Base-by-base conservation (phyloP, 1,139 yeast species). In the Suhomyces ambrosiae region DNA sequence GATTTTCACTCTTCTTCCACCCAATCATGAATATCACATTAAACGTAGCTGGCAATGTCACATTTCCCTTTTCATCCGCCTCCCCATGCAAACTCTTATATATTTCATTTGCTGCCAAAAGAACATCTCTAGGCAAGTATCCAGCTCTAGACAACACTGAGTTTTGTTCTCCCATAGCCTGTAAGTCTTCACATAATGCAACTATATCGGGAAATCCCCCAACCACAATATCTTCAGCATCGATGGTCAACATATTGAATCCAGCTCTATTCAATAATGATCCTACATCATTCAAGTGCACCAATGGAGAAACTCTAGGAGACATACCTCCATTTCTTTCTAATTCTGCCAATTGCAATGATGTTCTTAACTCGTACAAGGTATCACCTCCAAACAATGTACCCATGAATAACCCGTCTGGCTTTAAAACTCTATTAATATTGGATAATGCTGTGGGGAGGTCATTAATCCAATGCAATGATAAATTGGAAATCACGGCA, bases 361-460 rank as follows among this genome's bases (percentile, higher is more conserved):
- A 71, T 0, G 95, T 85, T 35, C 96, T 71, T 38, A 87, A 68
- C 58, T 87, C 96, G 52, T 80, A 87, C 18, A 87, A 64, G 1
- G 95, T 83, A 56, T 87, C 96, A 5, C 92, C 94, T 6, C 94
- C 94, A 50, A 86, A 76, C 70, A 87, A 74, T n/a, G 89, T 77
- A 1, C 86, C 95, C 74, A 87, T 73, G 49, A 87, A 85, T 56
- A 88, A 68, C 1, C 95, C 94, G 56, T 87, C 95, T 0, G 94
- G 94, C 42, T 79, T 80, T 31, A 87, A 64, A 14, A 85, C 71
- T n/a, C 65, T 56, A 52, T 81, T 79, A 45, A 86, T 73, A 42
- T 79, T 72, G 15, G 65, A 58, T 36, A 86, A 69, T 1, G 80
- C 74, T 1, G 72, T 69, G 0, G 95, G 95, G 17, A 87, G 69